phyloP scores from a whole-genome alignment of 208 protist genomes.

The Trichomonas gallinae region DNA sequence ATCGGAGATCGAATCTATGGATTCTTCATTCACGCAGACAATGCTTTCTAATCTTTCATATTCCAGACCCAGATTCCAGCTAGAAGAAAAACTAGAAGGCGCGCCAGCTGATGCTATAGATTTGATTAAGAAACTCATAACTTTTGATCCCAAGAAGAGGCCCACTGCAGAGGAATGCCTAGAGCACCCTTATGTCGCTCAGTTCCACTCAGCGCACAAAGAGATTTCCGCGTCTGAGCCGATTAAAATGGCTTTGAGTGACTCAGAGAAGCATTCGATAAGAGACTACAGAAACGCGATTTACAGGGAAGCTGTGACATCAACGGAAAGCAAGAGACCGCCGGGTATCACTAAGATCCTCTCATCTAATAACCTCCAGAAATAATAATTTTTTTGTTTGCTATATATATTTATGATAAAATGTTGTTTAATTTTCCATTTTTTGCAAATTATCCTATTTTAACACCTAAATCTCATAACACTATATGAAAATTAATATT shows the following conservation, averaged over 20 bases:
- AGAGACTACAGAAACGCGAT: conserved; percentile 14
- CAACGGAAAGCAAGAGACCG: not conserved
- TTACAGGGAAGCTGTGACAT: not conserved
- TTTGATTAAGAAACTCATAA: not conserved
- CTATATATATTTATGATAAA: no score
- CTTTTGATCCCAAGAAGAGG: not conserved
- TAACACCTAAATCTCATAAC: no score
- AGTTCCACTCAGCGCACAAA: not conserved
- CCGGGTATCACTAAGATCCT: no score
- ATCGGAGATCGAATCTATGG: not conserved
- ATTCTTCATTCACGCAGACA: not conserved
- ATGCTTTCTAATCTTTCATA: not conserved
- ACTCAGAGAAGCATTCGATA: not conserved
- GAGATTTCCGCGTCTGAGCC: not conserved
- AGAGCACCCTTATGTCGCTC: not conserved
- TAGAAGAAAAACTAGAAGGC: not conserved
- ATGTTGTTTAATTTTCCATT: no score
- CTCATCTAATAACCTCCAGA: not conserved
- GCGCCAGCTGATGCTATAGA: not conserved
- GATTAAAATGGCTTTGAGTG: not conserved
- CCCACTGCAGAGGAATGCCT: not conserved
- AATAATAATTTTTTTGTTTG: not conserved
- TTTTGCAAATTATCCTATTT: no score
- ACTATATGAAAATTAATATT: no score
- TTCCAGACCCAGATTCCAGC: not conserved